Evolutionary conservation across 2,329 filamentous ascomycete species (phyloP).

Genomic region (Diplodia intermedia): DNA sequence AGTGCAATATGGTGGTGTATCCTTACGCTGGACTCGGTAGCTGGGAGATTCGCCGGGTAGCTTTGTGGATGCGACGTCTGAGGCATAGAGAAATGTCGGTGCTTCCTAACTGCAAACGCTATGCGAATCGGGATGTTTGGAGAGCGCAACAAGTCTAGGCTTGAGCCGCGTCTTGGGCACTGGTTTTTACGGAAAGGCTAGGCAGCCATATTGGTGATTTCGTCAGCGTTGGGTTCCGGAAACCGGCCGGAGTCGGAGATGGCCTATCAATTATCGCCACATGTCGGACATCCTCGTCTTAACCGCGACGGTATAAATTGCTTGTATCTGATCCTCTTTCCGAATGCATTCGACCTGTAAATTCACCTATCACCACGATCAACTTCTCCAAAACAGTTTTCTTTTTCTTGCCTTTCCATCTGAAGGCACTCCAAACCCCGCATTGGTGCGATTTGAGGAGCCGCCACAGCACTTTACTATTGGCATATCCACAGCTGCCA

Average conservation of each 20-base stretch:
- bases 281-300: background rate
- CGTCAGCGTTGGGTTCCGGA: background rate
- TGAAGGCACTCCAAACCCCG: background rate
- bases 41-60: too few species aligned
- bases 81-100: too few species aligned
- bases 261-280: conserved; percentile 3
- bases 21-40: too few species aligned
- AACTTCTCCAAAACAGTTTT: background rate
- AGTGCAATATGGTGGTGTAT: too few species aligned
- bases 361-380: background rate
- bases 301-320: conserved; percentile 9
- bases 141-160: background rate
- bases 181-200: background rate
- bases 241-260: conserved; percentile 15
- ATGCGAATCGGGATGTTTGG: too few species aligned
- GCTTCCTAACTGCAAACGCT: too few species aligned
- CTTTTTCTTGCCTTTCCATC: background rate
- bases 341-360: background rate
- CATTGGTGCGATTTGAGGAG: background rate
- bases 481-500: background rate
- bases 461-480: background rate
- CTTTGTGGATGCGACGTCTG: too few species aligned
- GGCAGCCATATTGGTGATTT: background rate
- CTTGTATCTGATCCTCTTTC: conserved; percentile 9
- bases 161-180: background rate